Evolutionary conservation across 2,329 filamentous ascomycete species (phyloP).

Genomic region (Escovopsis sp.): DNA sequence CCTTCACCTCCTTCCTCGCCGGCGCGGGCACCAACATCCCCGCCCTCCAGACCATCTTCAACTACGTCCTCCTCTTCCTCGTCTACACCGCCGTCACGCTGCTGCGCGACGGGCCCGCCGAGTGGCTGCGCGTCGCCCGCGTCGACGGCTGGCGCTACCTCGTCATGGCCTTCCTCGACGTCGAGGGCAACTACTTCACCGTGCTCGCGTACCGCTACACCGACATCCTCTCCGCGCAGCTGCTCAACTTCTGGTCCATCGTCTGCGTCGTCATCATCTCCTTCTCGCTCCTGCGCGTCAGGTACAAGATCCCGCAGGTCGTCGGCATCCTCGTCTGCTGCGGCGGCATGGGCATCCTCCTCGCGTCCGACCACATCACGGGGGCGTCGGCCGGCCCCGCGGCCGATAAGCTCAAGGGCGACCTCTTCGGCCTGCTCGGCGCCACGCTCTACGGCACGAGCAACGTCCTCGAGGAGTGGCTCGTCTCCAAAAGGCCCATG

Average conservation of each 20-base stretch:
- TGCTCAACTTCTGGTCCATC: slow-evolving; percentile 98
- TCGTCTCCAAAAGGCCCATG: slow-evolving; percentile 70
- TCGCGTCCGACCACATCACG: slow-evolving; percentile 76
- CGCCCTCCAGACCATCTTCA: slow-evolving; percentile 91
- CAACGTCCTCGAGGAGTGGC: slow-evolving; percentile 90
- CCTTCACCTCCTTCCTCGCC: slow-evolving; percentile 64
- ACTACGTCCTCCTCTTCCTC: slow-evolving; percentile 69
- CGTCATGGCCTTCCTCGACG: slow-evolving; percentile 83
- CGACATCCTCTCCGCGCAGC: slow-evolving; percentile 79
- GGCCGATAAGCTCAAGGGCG: slow-evolving; percentile 69
- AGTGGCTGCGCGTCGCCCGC: slow-evolving; percentile 47
- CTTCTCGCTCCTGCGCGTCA: slow-evolving; percentile 67
- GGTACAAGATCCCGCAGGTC: slow-evolving; percentile 79
- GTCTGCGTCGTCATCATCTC: slow-evolving; percentile 79
- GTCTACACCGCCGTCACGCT: slow-evolving; percentile 72
- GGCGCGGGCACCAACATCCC: slow-evolving; percentile 60
- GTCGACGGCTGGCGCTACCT: slow-evolving; percentile 86
- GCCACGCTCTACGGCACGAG: slow-evolving; percentile 81
- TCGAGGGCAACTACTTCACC: slow-evolving; percentile 95
- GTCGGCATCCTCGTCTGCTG: slow-evolving; percentile 78
- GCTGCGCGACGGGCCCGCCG: slow-evolving; percentile 60
- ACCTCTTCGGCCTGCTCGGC: slow-evolving; percentile 78
- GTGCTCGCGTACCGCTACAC: slow-evolving; percentile 88
- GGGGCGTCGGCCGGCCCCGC: slow-evolving; percentile 32
- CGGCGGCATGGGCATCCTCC: slow-evolving; percentile 74